Conservation (phyloP, 306 rosid genomes). For the Dryas alaskensis region DNA sequence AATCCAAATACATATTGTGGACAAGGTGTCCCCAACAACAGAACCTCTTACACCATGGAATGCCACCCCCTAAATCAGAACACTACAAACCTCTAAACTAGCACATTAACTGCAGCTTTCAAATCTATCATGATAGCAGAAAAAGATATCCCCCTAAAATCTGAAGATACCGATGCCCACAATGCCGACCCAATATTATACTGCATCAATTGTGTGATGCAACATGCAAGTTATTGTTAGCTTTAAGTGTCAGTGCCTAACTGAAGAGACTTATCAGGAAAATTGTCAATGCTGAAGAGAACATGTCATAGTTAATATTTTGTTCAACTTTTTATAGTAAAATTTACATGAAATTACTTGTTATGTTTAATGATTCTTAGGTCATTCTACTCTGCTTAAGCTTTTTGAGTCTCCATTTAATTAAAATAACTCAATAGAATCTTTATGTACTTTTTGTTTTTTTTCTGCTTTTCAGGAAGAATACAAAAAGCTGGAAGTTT, state of each 20-base stretch:
- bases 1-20: too few species aligned
- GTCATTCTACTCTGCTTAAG: not conserved
- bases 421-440: not conserved
- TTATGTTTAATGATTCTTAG: not conserved
- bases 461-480: constrained; percentile 58
- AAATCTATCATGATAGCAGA: too few species aligned
- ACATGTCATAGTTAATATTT: not conserved
- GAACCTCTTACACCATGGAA: too few species aligned
- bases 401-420: not conserved
- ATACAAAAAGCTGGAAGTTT: constrained; percentile 60
- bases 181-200: not conserved
- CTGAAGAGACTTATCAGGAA: not conserved
- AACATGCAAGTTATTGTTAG: not conserved
- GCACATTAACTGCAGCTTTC: too few species aligned
- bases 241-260: not conserved
- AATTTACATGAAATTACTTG: not conserved
- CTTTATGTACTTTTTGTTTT: not conserved
- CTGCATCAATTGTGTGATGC: not conserved
- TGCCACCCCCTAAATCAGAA: too few species aligned
- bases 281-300: not conserved
- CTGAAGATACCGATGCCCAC: too few species aligned
- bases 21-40: too few species aligned
- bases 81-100: too few species aligned
- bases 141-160: too few species aligned
- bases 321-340: not conserved